Evolutionary conservation across 164 flowering plant genomes (phyloP).

Genomic region (Magnolia kwangsiensis): DNA sequence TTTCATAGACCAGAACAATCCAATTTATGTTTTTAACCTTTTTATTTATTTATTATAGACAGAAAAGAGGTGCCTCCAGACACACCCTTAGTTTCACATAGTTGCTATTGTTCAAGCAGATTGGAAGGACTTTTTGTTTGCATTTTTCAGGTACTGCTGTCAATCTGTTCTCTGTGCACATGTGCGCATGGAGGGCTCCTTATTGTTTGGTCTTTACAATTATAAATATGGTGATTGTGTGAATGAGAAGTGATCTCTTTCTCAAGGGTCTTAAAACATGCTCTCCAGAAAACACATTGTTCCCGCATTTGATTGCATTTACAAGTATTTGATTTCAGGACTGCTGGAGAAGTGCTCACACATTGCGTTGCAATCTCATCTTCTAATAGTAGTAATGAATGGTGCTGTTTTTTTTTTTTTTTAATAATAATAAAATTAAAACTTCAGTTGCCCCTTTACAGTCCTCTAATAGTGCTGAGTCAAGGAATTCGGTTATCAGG

Average conservation of each 20-base stretch:
- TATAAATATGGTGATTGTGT: neutral
- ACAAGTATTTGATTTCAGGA: neutral
- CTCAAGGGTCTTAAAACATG: neutral
- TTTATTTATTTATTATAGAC: too few relatives aligned
- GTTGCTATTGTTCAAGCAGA: neutral
- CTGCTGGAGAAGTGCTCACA: too few relatives aligned
- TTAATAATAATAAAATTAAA: too few relatives aligned
- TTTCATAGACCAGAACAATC: too few relatives aligned
- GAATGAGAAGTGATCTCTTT: constrained; percentile 1
- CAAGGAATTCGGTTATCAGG: too few relatives aligned
- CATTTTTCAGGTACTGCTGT: constrained; percentile 41
- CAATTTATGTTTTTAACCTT: too few relatives aligned
- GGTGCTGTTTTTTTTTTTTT: too few relatives aligned
- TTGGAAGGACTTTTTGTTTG: neutral
- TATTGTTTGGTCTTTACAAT: neutral
- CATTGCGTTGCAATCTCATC: too few relatives aligned
- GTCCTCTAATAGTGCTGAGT: too few relatives aligned
- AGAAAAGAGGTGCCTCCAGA: neutral
- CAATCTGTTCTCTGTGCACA: constrained; percentile 39
- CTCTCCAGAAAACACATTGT: neutral
- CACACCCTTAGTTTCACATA: neutral
- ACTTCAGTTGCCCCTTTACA: too few relatives aligned
- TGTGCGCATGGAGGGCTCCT: neutral
- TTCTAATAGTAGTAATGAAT: too few relatives aligned
- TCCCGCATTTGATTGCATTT: neutral